Base-by-base conservation (phyloP, 768 basidiomycete genomes). In the Lentinula boryana region DNA sequence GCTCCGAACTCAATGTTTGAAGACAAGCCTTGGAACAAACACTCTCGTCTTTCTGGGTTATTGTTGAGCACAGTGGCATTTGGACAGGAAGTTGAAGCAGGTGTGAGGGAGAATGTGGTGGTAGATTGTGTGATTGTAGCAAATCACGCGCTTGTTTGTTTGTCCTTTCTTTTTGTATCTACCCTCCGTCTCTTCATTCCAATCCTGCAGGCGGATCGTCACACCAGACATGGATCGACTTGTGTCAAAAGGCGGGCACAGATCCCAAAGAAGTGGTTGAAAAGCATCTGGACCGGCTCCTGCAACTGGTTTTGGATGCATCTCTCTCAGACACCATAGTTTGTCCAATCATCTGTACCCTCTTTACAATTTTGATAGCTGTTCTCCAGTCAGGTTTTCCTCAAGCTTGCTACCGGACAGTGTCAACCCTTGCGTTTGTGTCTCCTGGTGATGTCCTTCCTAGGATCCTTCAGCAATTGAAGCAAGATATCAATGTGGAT, bases 401-500 rank as follows among this genome's bases (percentile, higher is more conserved):
- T 3, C 80, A 88, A 54, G 94, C 95, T 4, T 85, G 86, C 46
- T 90, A 89, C 67, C 78, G 80, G 27, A 86, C 94, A 3, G 75
- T 90, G 35, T 83, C 85, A 7, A 95, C 93, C 0, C 70, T 96
- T 41, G 79, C 85, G 0, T 95, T 98, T 67, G 84, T 99, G 15
- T 84, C 88, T 1, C 91, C 97, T 0, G 75, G 78, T 0, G 65
- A 74, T 0, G 83, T 89, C 9, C 74, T 97, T 2, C 87, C 90
- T 0, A 81, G 81, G 23, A 69, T 95, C n/a, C 71, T 93, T 50
- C 80, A 82, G 1, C 90, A 89, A 63, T 69, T 95, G 3, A 74
- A 77, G 23, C 66, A 70, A 0, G 90, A 95, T 68, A 78, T 98
- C n/a, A 76, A 87, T 60, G 76, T 84, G 0, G 64, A 70, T 0